Conservation (phyloP, 208 protist species). For the Crithidia thermophila region DNA sequence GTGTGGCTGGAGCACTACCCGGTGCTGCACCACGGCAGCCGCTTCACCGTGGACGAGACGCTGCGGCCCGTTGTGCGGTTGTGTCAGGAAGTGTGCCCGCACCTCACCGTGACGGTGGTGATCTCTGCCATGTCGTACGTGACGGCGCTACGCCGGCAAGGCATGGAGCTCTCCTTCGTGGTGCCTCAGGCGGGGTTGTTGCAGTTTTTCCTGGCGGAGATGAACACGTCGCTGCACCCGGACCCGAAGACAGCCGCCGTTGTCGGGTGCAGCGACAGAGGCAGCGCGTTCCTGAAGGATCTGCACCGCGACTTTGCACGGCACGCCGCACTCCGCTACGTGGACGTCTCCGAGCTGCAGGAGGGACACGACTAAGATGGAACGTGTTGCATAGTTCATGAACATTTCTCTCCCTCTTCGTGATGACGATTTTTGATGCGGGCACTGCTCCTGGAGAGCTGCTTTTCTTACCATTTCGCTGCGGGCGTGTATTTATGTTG, state of each 20-base stretch:
- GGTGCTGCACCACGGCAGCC: slow-evolving; percentile 75
- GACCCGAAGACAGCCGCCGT: slow-evolving; percentile 54
- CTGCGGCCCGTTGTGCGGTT: slow-evolving; percentile 51
- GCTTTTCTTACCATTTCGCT: no score
- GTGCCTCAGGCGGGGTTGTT: slow-evolving; percentile 64
- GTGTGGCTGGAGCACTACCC: slow-evolving; percentile 85
- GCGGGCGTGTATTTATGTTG: no score
- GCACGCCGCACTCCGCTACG: slow-evolving; percentile 34
- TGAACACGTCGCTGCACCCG: slow-evolving; percentile 70
- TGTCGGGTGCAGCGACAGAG: slow-evolving; percentile 49
- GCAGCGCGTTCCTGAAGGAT: slow-evolving; percentile 11
- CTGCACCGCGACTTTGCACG: slow-evolving; percentile 43
- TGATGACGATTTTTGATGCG: no score
- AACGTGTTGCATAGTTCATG: neutral
- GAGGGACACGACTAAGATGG: neutral
- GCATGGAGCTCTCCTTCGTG: slow-evolving; percentile 51
- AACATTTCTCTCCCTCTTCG: neutral
- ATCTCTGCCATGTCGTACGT: slow-evolving; percentile 82
- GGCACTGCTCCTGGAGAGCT: no score
- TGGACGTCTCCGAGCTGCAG: slow-evolving; percentile 35
- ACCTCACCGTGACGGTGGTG: slow-evolving; percentile 59
- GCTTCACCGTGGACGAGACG: slow-evolving; percentile 36
- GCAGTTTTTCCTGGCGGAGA: slow-evolving; percentile 58
- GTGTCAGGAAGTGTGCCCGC: slow-evolving; percentile 21
- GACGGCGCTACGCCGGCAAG: slow-evolving; percentile 38